phyloP scores from a whole-genome alignment of 371 early-diverging fungal genomes.

The Apophysomyces ossiformis region DNA sequence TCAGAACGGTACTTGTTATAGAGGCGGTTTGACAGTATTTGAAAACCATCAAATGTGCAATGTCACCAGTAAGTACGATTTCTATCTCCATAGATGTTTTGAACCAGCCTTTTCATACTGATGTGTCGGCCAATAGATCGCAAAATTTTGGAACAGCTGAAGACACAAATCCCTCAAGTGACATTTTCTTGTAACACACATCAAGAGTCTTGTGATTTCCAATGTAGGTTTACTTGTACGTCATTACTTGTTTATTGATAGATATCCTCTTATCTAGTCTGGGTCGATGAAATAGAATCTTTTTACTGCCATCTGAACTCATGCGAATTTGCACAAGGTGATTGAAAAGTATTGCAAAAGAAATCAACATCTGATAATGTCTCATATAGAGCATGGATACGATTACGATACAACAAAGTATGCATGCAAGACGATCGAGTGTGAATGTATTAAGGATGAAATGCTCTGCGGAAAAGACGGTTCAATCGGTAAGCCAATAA shows the following conservation, averaged over 20 bases:
- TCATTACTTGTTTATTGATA: background rate
- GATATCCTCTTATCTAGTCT: conserved; percentile 48
- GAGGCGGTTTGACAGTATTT: conserved; percentile 76
- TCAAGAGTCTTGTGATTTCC: conserved; percentile 65
- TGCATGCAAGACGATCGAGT: conserved; percentile 69
- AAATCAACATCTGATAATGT: too few relatives aligned
- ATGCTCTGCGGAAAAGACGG: conserved; percentile 83
- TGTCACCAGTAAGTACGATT: conserved; percentile 77
- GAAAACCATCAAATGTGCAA: conserved; percentile 87
- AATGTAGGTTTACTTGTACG: conserved; percentile 54
- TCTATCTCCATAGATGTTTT: too few relatives aligned
- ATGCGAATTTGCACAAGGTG: conserved; percentile 65
- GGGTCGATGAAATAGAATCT: conserved; percentile 79
- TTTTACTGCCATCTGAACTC: conserved; percentile 77
- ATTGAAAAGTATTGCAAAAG: background rate
- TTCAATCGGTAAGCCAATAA: conserved; percentile 57
- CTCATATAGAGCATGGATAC: conserved; percentile 44
- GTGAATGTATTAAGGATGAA: conserved; percentile 74
- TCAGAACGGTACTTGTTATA: conserved; percentile 84
- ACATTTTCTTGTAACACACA: conserved; percentile 69
- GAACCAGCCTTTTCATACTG: background rate
- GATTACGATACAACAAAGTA: conserved; percentile 59
- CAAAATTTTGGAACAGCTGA: conserved; percentile 66
- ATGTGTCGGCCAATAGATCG: conserved; percentile 37
- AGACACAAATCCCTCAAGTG: conserved; percentile 68